Evolutionary conservation across 345 rosid species (phyloP), one percentile per base, ranked within the genome.

Genomic region (Eucalyptus lansdowneana): DNA sequence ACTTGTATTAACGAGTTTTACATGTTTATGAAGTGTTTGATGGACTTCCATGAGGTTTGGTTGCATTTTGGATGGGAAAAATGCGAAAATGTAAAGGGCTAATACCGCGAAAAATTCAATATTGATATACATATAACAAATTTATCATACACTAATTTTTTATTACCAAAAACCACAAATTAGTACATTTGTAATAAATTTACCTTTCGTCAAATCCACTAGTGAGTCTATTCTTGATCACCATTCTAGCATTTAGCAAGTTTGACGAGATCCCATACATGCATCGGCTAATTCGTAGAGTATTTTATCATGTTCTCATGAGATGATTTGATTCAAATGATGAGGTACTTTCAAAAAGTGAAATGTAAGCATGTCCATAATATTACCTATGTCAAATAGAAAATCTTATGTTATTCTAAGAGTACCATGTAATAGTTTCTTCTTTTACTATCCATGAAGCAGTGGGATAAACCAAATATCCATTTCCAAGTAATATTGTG

Each of bases 31-130:
- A 1, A 31, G 80, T 31, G 44, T 3, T 72, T 5, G 7, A 72
- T 72, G 25, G 45, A 72, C 45, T 72, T 72, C 25, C 44, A 37
- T 0, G 27, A 72, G 27, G 27, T 37, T 72, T 19, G 83, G 8
- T 11, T 19, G 5, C 27, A 72, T 37, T 37, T 72, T 72, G 27
- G 47, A 37, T 11, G 45, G 14, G 13, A 72, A 72, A 72, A 16
- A 72, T 34, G 13, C 34, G 0, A 65, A 14, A 14, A 29, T 29
- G 19, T 14, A 65, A 16, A 69, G 1, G 58, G 58, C 2, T 53
- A 0, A 53, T 19, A 53, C 0, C 0, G 0, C 0, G 56, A 53
- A 19, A 53, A 53, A 53, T 53, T 53, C 58, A 53, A 53, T 19
- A 53, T 53, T 19, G 0, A 1, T 53, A 53, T 53, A 53, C 0